These are phyloP conservation scores for Jimgerdemannia flammicorona DNA, from an alignment of 192 early-diverging fungal genomes.

Conservation along the genomic window DNA sequence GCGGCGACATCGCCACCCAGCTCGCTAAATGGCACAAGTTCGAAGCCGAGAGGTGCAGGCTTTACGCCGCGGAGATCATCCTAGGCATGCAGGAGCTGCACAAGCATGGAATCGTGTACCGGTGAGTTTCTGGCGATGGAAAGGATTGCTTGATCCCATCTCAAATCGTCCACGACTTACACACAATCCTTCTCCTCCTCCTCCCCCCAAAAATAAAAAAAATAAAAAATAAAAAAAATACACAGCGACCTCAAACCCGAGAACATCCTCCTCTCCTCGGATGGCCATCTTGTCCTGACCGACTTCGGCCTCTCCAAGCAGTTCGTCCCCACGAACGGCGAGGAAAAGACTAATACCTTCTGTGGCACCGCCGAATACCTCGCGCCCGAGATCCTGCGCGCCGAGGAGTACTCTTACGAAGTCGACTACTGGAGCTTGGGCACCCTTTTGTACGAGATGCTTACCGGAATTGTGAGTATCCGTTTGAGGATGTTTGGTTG, in stretches of 20 bases:
- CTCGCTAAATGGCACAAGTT: slow-evolving; percentile 55
- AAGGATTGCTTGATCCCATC: too few species aligned
- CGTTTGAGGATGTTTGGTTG: too few species aligned
- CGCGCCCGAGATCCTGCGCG: slow-evolving; percentile 81
- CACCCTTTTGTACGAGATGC: slow-evolving; percentile 90
- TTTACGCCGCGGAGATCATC: slow-evolving; percentile 88
- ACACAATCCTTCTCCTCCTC: too few species aligned
- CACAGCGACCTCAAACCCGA: slow-evolving; percentile 75
- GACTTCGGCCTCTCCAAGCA: slow-evolving; percentile 95
- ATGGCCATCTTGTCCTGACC: slow-evolving; percentile 87
- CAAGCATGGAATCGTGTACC: slow-evolving; percentile 82
- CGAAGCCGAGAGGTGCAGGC: slow-evolving; percentile 67
- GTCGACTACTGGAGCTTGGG: slow-evolving; percentile 95
- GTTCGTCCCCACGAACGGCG: slow-evolving; percentile 28
- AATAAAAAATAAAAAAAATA: slow-evolving; percentile 4
- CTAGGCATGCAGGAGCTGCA: slow-evolving; percentile 89
- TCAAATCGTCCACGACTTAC: too few species aligned
- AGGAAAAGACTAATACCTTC: slow-evolving; percentile 51
- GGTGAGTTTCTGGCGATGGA: slow-evolving; percentile 15
- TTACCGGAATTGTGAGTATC: slow-evolving; percentile 55
- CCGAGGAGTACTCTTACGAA: slow-evolving; percentile 57
- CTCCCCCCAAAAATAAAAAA: too few species aligned
- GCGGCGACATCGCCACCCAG: slow-evolving; percentile 91
- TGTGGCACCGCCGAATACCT: slow-evolving; percentile 82
- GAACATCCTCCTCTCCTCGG: slow-evolving; percentile 64